A percentile compares a stretch with the other conserved stretches of the same genome.
These are phyloP conservation scores for Celoporthe dispersa DNA, from an alignment of 2,329 filamentous ascomycete genomes.

Conservation along the genomic window DNA sequence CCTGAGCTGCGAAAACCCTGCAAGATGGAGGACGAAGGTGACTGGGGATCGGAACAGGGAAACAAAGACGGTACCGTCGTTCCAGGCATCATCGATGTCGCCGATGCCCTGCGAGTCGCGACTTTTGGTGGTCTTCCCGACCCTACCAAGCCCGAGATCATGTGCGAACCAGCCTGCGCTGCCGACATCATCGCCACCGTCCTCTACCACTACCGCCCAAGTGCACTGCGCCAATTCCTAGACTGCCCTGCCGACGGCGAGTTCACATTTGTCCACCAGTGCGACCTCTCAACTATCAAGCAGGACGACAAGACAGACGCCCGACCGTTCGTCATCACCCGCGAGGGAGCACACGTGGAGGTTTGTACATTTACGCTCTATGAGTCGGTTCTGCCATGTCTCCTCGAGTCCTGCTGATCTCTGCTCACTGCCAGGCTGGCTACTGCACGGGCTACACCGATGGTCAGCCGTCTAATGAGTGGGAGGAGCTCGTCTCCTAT, in stretches of 20 bases:
- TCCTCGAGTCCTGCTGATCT: background rate
- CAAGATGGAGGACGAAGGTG: background rate
- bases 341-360: background rate
- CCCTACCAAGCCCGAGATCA: background rate
- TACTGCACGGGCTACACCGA: background rate
- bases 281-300: background rate
- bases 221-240: background rate
- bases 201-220: slow-evolving; percentile 7
- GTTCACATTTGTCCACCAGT: background rate
- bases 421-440: background rate
- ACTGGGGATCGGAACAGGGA: too few relatives aligned
- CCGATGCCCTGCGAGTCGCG: background rate
- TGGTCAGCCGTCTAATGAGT: background rate
- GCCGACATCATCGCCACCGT: slow-evolving; percentile 17
- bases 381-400: too few relatives aligned
- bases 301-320: background rate
- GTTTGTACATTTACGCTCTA: background rate
- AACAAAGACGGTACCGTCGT: background rate
- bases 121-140: background rate
- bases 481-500: background rate
- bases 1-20: background rate
- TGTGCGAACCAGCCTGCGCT: background rate
- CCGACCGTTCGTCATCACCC: slow-evolving; percentile 4
- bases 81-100: slow-evolving; percentile 8
- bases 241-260: background rate